Conservation (phyloP, 1,284 basidiomycete species). For the Ceratobasidium sp. region DNA sequence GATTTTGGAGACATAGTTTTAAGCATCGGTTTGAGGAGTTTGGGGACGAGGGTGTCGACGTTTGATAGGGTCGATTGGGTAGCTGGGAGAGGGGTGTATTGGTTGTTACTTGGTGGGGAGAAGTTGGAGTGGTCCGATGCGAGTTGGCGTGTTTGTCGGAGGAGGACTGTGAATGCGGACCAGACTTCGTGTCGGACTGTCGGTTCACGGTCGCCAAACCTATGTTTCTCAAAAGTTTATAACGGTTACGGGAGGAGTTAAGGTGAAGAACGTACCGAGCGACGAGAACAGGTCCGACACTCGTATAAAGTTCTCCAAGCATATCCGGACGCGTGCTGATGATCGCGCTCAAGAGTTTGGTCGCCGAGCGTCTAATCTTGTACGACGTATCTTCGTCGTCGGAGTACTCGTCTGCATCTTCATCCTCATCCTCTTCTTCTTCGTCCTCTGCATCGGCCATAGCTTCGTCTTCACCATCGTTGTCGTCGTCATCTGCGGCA, state of each 20-base stretch:
- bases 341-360: conserved; percentile 87
- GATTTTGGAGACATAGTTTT: conserved; percentile 11
- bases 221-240: neutral
- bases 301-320: conserved; percentile 81
- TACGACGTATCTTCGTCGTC: conserved; percentile 97
- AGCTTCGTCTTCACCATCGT: conserved; percentile 84
- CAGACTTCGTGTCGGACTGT: conserved; percentile 97
- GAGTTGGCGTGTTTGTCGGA: conserved; percentile 75
- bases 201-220: conserved; percentile 93
- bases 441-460: conserved; percentile 80
- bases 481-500: conserved; percentile 78
- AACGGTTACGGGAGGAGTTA: neutral
- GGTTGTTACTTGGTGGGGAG: neutral
- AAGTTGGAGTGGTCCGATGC: no score
- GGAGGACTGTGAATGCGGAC: conserved; percentile 82
- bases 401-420: conserved; percentile 84
- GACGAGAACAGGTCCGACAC: conserved; percentile 88
- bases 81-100: neutral
- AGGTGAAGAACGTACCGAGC: conserved; percentile 63
- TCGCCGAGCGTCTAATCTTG: conserved; percentile 93
- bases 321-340: conserved; percentile 91
- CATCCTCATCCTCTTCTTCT: conserved; percentile 73
- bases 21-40: conserved; percentile 27
- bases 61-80: neutral
- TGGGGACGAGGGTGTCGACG: conserved; percentile 5